Base-by-base conservation (phyloP, 2,329 filamentous ascomycete genomes). In the Aureobasidium sp. region DNA sequence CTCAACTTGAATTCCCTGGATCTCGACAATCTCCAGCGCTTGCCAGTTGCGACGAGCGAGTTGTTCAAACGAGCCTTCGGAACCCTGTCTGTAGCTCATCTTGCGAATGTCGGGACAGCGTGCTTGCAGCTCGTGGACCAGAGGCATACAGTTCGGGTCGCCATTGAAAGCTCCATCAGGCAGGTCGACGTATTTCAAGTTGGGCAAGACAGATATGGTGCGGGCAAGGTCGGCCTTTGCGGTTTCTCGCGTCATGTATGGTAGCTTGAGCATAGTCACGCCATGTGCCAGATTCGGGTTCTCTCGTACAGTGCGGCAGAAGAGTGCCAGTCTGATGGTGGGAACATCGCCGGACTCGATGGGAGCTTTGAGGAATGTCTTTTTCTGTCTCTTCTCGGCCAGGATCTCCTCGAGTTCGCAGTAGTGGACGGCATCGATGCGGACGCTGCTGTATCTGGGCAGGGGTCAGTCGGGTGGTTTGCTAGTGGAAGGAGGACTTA, bases 371-470 rank as follows among this genome's bases (percentile, higher is more conserved):
- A 86, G 84, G 59, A 64, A 60, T 39, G 86, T 87, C 63, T 83
- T 83, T 64, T 86, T 86, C 72, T 89, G 91, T 65, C 92, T 88
- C 73, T 84, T 86, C 68, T 93, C 90, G 59, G 89, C 84, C 39
- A 96, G 83, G 67, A 88, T 79, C 63, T 89, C 87, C 75, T 97
- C 93, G 68, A 89, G 87, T 66, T 89, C 85, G 78, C 93, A 97
- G 77, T 96, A 97, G 76, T 97, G 93, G 36, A 97, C 92, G 21
- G 89, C 84, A 72, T 97, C 93, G 72, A 97, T 94, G 63, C 92
- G 89, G 66, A 97, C 86, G 78, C 91, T 92, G 69, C 87, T 86
- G 73, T 95, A 96, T 6, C 45, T 48, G 14, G 27, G 2, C 14
- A 48, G 45, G 13, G 27, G 45, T 48, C 14, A 48, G 45, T n/a